Evolutionary conservation across 2,329 filamentous ascomycete genomes (phyloP).

Genomic region (Amauroascus verrucosus): DNA sequence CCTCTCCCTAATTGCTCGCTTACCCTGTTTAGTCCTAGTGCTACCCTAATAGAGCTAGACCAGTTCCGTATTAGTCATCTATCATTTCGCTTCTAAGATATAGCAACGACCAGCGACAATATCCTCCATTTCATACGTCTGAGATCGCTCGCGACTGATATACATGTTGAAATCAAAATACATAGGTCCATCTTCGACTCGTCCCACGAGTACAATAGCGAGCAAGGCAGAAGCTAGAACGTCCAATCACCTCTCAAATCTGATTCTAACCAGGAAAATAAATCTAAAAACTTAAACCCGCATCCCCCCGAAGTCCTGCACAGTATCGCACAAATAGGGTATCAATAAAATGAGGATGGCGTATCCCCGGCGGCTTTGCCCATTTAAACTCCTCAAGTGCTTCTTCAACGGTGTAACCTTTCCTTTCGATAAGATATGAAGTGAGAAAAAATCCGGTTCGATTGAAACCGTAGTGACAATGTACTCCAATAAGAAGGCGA

Average conservation of each 20-base stretch:
- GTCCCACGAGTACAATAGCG: too few relatives aligned
- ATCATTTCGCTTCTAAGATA: neutral
- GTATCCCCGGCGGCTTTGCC: constrained; percentile 69
- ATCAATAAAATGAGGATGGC: constrained; percentile 81
- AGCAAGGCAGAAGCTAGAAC: too few relatives aligned
- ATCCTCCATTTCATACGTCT: too few relatives aligned
- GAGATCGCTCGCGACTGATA: neutral
- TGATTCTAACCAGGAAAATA: too few relatives aligned
- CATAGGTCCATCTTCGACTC: too few relatives aligned
- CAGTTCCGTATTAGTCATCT: neutral
- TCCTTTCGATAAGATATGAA: constrained; percentile 77
- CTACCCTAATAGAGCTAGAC: constrained; percentile 26
- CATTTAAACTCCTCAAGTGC: constrained; percentile 69
- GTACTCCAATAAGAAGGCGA: constrained; percentile 60
- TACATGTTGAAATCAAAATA: neutral
- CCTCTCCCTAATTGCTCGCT: constrained; percentile 27
- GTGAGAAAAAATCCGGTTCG: constrained; percentile 85
- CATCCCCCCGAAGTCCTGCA: constrained; percentile 34
- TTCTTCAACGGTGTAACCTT: constrained; percentile 59
- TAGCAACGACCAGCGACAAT: too few relatives aligned
- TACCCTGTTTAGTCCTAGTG: constrained; percentile 34
- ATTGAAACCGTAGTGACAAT: constrained; percentile 96
- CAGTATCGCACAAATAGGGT: constrained; percentile 70
- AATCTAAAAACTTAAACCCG: neutral
- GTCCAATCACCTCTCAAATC: neutral